A percentile compares a stretch with the other conserved stretches of the same genome.
Evolutionary conservation across 345 rosid species (phyloP).

Genomic region (Hibiscus syriacus): DNA sequence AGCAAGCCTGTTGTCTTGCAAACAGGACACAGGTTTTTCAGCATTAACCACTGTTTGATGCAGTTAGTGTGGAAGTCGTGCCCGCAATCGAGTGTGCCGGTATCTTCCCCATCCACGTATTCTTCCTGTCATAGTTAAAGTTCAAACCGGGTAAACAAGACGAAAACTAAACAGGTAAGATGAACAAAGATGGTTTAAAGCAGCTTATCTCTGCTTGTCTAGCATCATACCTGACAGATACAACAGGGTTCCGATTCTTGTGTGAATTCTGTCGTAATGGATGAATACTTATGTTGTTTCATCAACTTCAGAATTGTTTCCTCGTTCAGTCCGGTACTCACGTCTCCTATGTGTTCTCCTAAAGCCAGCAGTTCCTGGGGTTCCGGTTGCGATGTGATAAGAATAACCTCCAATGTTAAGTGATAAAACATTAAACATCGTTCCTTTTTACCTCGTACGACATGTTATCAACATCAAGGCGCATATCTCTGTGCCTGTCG

Average conservation of each 20-base stretch:
- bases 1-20: conserved; percentile 67
- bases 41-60: conserved; percentile 80
- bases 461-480: conserved; percentile 95
- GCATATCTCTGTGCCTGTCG: conserved; percentile 88
- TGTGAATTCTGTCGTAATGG: conserved; percentile 14
- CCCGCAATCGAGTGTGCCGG: conserved; percentile 70
- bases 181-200: neutral
- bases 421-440: neutral
- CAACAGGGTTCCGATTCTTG: conserved; percentile 74
- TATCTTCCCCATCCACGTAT: conserved; percentile 58
- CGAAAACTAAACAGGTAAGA: neutral
- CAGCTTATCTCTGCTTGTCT: neutral
- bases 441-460: conserved; percentile 69
- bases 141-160: neutral
- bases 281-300: conserved; percentile 39
- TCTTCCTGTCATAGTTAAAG: conserved; percentile 50
- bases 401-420: neutral
- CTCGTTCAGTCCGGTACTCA: conserved; percentile 70
- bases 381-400: conserved; percentile 7
- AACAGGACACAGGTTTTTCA: conserved; percentile 78
- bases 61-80: conserved; percentile 71
- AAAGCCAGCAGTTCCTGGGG: conserved; percentile 77
- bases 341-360: conserved; percentile 90
- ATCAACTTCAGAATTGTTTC: conserved; percentile 51
- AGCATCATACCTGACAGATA: conserved; percentile 64